phyloP scores from a whole-genome alignment of 176 grass and related monocot genomes.

The Carex cristatella region DNA sequence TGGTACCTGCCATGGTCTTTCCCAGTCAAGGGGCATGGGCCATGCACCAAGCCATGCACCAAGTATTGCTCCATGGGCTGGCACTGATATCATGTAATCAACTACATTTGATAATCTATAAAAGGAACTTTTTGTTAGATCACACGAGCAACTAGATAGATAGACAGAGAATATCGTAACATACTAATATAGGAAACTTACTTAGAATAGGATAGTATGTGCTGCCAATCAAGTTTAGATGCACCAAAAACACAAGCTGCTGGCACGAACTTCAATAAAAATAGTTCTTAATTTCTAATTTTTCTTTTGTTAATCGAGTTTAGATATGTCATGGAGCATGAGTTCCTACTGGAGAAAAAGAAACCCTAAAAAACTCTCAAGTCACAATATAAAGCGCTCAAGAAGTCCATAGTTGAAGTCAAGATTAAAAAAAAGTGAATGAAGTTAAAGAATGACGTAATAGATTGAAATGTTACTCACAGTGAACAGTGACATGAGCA shows the following conservation, averaged over 20 bases:
- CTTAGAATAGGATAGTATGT: conserved; percentile 56
- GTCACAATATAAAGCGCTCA: neutral
- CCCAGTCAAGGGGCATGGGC: conserved; percentile 98
- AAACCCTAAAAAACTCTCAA: neutral
- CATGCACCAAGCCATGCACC: conserved; percentile 93
- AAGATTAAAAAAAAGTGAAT: neutral
- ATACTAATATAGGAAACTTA: conserved; percentile 26
- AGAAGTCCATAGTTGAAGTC: neutral
- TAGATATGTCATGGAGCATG: neutral
- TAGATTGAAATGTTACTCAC: conserved; percentile 35
- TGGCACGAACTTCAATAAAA: conserved; percentile 66
- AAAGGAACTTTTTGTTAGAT: conserved; percentile 6
- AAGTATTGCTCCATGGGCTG: conserved; percentile 72
- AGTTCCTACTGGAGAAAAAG: neutral
- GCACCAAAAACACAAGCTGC: conserved; percentile 74
- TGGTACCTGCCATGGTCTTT: conserved; percentile 84
- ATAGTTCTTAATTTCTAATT: neutral
- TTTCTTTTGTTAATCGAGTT: neutral
- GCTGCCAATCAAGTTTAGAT: conserved; percentile 73
- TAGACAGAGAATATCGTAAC: neutral
- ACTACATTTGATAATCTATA: conserved; percentile 37
- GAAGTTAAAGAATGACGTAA: neutral
- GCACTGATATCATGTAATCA: conserved; percentile 69
- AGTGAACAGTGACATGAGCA: conserved; percentile 77
- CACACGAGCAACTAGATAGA: neutral